Base-by-base conservation (phyloP, 2,329 filamentous ascomycete genomes). In the Ophiostoma fasciatum region DNA sequence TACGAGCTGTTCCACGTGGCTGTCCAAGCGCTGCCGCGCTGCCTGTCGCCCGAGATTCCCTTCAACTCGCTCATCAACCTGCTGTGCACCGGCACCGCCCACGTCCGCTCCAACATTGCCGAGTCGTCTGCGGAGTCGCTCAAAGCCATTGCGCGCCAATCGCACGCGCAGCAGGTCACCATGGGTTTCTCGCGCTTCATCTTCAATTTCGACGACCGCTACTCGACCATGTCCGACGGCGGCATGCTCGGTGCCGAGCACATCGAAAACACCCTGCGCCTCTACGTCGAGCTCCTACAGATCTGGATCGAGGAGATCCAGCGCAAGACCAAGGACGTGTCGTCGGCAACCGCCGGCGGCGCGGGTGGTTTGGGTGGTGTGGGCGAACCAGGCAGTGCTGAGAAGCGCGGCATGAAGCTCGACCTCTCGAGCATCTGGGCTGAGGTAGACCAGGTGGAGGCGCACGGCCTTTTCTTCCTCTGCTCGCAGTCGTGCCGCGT, bases 301-400 rank as follows among this genome's bases (percentile, higher is more conserved):
- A 94, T 98, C 27, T 98, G 92, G 92, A 93, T 94, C 35, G 87
- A 94, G 43, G 88, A 96, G 51, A 92, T 98, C 43, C 81, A 82
- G 50, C 76, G 81, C 44, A 94, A 90, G 51, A 82, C 77, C 2
- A 78, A 75, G 45, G 82, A 85, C 41, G 78, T 43, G 25, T 31
- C 75, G 7, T 68, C 72, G 6, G 63, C 71, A n/a, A n/a, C n/a
- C n/a, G n/a, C n/a, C n/a, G n/a, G n/a, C n/a, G n/a, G n/a, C n/a
- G n/a, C n/a, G n/a, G n/a, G n/a, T 1, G 77, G 83, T 21, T 63
- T 68, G 11, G 23, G 11, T 13, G 23, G n/a, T n/a, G n/a, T n/a
- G 4, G 60, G 66, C 7, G 82, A 87, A 31, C 68, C 74, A 15
- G 67, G 21, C n/a, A 32, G 61, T 10, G 58, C 68, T n/a, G 81